Base-by-base conservation (phyloP, 2,329 filamentous ascomycete genomes). In the Aspergillus bombycis region DNA sequence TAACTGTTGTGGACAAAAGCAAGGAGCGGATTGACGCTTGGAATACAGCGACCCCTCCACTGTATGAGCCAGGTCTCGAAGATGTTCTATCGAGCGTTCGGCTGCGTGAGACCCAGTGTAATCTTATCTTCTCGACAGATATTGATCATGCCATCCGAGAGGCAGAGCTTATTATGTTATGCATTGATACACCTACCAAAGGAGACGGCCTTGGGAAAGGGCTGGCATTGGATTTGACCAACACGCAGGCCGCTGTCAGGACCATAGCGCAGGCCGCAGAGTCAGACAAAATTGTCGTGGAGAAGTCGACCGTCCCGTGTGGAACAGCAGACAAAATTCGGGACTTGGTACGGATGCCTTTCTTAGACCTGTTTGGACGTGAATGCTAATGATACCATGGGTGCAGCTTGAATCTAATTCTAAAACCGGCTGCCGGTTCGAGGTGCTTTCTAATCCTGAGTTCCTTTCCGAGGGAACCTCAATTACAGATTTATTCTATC, bases 131-230 rank as follows among this genome's bases (percentile, higher is more conserved):
- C 79, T 89, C 89, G 1, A 90, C 87, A 14, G 84, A 92, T 57
- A 83, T 92, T 14, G 83, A 83, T 36, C 81, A 78, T 64, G 83
- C 82, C 64, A 91, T 94, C 65, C 76, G 80, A 26, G 85, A 88
- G 67, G 91, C 91, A 14, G 90, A 94, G 72, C 78, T 93, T 48
- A 86, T 94, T 62, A 85, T 94, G 61, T 85, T 94, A 61, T 87
- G 89, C 19, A 91, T 94, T 68, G 92, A 93, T 75, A 94, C 91
- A 0, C 91, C 91, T 2, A 93, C 91, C 46, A 94, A 93, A 79
- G 85, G 81, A 45, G 85, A 84, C 52, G 91, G 91, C 61, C 79
- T 86, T 23, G 91, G 91, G 53, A 87, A 88, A 16, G 91, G 90
- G 19, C 85, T 83, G 65, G 90, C 91, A 0, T 89, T 89, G 12